phyloP scores from a whole-genome alignment of 768 basidiomycete genomes.

The Tylopilus sp. region DNA sequence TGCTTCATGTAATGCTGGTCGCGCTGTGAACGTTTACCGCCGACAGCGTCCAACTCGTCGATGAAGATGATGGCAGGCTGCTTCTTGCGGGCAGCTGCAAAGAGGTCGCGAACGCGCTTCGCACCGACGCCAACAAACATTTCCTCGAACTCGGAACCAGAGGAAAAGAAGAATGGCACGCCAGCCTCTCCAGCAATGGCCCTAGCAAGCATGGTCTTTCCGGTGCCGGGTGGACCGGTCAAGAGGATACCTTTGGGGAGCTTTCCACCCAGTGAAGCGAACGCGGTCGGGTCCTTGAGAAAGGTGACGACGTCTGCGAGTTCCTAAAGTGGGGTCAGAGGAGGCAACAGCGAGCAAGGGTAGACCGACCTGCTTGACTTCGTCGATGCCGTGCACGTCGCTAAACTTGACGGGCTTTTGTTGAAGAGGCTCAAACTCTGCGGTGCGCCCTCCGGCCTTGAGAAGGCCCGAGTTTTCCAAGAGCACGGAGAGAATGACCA shows the following conservation, averaged over 20 bases:
- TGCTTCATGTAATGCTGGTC: constrained; percentile 91
- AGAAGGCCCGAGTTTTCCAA: constrained; percentile 92
- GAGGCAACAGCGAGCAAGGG: neutral
- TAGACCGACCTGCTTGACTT: constrained; percentile 86
- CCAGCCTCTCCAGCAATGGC: constrained; percentile 98
- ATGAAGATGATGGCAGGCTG: constrained; percentile 98
- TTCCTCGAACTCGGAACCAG: constrained; percentile 96
- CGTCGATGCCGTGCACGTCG: constrained; percentile 97
- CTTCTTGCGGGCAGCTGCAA: constrained; percentile 89
- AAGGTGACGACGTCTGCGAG: constrained; percentile 94
- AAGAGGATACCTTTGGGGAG: constrained; percentile 91
- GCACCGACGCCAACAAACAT: constrained; percentile 97
- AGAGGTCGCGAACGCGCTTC: constrained; percentile 92
- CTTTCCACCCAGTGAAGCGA: constrained; percentile 89
- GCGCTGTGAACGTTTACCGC: constrained; percentile 78
- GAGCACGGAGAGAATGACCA: constrained; percentile 84
- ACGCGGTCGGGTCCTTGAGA: constrained; percentile 87
- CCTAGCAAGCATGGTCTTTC: constrained; percentile 79
- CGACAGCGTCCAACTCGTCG: constrained; percentile 93
- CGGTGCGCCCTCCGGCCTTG: constrained; percentile 78
- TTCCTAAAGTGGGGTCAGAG: constrained; percentile 50
- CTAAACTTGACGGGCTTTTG: constrained; percentile 85
- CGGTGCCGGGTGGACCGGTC: constrained; percentile 91
- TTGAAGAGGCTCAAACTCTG: constrained; percentile 79
- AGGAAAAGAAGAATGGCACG: constrained; percentile 96